These are phyloP conservation scores for Dryas integrifolia DNA, from an alignment of 331 rosid genomes.

Conservation along the genomic window DNA sequence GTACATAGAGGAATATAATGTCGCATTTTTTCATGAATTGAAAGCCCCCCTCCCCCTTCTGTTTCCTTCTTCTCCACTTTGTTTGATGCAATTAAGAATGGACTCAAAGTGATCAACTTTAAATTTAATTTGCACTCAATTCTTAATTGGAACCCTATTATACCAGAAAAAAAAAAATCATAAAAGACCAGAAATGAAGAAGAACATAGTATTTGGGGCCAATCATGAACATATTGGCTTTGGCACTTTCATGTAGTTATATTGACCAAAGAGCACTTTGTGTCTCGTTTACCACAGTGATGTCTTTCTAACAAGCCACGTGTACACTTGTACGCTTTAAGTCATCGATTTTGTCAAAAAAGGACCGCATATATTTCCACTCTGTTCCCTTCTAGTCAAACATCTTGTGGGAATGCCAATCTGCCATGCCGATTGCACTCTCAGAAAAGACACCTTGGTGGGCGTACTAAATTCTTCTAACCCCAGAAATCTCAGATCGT, in stretches of 20 bases:
- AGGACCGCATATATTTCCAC: background rate
- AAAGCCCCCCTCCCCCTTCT: background rate
- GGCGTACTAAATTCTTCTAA: background rate
- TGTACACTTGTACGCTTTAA: background rate
- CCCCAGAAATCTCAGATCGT: slow-evolving; percentile 16
- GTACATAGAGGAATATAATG: background rate
- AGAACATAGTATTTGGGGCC: too few species aligned
- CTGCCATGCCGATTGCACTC: background rate
- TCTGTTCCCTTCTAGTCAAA: slow-evolving; percentile 12
- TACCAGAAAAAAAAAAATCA: background rate
- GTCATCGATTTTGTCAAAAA: slow-evolving; percentile 1
- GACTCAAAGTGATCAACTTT: background rate
- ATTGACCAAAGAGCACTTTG: background rate
- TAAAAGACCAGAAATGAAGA: too few species aligned
- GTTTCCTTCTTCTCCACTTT: background rate
- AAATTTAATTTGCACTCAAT: background rate
- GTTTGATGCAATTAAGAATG: background rate
- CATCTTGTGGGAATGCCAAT: slow-evolving; percentile 9
- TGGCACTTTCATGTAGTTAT: background rate
- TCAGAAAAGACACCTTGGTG: slow-evolving; percentile 4
- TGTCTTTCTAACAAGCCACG: background rate
- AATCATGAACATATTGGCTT: background rate
- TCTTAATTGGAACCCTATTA: background rate
- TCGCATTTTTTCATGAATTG: background rate
- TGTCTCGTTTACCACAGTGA: background rate